Evolutionary conservation across 1,284 basidiomycete species (phyloP).

Genomic region (Neonothopanus nambi): DNA sequence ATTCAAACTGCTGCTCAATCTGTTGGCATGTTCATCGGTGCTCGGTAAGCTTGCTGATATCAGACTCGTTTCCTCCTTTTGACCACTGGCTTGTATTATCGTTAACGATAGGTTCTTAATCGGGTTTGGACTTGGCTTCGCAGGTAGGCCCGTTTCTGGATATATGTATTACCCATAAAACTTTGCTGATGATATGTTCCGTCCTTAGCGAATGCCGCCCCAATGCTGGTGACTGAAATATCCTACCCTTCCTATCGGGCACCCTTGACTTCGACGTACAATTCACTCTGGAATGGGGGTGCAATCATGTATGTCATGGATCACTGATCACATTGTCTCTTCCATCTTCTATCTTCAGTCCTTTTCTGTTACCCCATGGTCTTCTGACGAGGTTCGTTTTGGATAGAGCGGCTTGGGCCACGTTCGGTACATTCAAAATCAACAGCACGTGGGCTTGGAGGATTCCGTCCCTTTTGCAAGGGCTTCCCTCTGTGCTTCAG

Average conservation of each 20-base stretch:
- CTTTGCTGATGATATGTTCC: background rate
- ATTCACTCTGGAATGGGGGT: constrained; percentile 81
- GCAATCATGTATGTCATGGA: constrained; percentile 61
- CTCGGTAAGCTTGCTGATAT: constrained; percentile 48
- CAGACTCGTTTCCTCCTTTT: too few relatives aligned
- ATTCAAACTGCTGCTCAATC: constrained; percentile 72
- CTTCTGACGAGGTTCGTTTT: background rate
- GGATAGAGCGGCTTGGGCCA: constrained; percentile 68
- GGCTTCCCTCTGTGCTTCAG: constrained; percentile 61
- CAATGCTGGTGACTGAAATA: constrained; percentile 75
- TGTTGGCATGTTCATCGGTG: constrained; percentile 80
- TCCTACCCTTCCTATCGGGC: constrained; percentile 78
- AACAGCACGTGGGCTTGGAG: constrained; percentile 72
- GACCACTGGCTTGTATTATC: background rate
- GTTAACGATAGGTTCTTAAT: constrained; percentile 76
- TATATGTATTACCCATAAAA: background rate
- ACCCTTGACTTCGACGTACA: constrained; percentile 69
- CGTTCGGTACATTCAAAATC: constrained; percentile 72
- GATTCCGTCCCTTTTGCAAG: constrained; percentile 68
- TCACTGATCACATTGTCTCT: background rate
- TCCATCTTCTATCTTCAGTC: constrained; percentile 1
- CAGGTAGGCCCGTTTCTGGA: constrained; percentile 34
- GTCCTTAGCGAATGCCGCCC: constrained; percentile 56
- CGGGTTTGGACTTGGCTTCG: constrained; percentile 78
- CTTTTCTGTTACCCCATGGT: constrained; percentile 5